phyloP scores from a whole-genome alignment of 2,329 filamentous ascomycete species.

The Pseudocercospora macadamiae region DNA sequence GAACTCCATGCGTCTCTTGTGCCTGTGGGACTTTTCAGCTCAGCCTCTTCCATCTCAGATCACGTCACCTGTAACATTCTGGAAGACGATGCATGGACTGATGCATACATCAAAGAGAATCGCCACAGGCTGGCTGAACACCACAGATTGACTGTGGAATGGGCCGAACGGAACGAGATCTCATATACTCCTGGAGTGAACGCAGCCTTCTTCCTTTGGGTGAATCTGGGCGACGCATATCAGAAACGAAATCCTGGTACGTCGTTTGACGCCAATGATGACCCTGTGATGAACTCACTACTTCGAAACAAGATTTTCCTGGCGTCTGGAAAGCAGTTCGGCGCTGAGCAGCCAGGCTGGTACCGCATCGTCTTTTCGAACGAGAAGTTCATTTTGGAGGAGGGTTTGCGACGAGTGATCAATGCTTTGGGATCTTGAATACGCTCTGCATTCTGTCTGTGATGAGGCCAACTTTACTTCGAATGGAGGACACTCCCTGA shows the following conservation, averaged over 20 bases:
- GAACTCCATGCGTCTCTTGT: neutral
- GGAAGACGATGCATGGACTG: conserved; percentile 14
- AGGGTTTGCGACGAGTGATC: neutral
- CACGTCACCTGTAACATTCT: neutral
- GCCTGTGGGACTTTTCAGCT: neutral
- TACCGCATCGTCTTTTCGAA: conserved; percentile 5
- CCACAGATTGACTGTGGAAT: neutral
- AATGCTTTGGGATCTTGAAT: no score
- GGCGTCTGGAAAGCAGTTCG: neutral
- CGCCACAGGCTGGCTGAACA: conserved; percentile 1
- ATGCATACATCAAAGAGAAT: conserved; percentile 10
- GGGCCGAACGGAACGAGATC: neutral
- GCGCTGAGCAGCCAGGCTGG: conserved; percentile 1
- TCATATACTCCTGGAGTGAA: neutral
- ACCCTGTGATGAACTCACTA: neutral
- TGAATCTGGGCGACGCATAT: neutral
- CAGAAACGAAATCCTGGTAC: neutral
- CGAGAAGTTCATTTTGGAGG: neutral
- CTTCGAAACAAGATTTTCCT: neutral
- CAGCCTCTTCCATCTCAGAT: neutral
- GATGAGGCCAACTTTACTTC: no score
- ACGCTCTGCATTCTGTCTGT: no score
- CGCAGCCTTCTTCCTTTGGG: conserved; percentile 10
- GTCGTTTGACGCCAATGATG: neutral
- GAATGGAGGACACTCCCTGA: no score